phyloP scores from a whole-genome alignment of 1,284 basidiomycete genomes.

The Cutaneotrichosporon cutaneum region DNA sequence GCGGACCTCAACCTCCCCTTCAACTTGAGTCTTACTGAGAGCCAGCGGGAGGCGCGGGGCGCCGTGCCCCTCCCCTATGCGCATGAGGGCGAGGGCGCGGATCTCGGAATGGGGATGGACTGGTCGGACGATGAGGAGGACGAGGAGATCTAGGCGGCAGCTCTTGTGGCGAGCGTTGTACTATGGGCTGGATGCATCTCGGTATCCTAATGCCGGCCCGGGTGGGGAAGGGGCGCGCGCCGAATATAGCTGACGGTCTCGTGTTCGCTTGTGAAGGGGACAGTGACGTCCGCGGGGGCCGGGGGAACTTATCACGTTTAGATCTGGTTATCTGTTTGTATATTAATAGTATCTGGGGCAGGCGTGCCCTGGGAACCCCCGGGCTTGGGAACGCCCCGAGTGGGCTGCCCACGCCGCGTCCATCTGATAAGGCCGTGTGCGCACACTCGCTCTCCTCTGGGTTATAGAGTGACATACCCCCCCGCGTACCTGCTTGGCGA shows the following conservation, averaged over 20 bases:
- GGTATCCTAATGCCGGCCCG: neutral
- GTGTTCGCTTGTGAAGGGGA: too few species aligned
- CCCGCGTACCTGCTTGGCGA: neutral
- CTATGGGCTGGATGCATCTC: neutral
- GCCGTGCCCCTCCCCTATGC: conserved; percentile 81
- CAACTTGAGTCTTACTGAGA: conserved; percentile 77
- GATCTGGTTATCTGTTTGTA: too few species aligned
- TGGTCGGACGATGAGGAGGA: conserved; percentile 46
- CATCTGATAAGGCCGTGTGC: neutral
- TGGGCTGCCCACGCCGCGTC: neutral
- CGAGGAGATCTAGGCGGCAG: conserved; percentile 35
- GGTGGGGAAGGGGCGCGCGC: too few species aligned
- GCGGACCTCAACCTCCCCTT: conserved; percentile 63
- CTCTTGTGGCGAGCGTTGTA: too few species aligned
- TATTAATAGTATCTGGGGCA: neutral
- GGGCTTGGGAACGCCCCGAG: too few species aligned
- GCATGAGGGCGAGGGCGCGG: conserved; percentile 64
- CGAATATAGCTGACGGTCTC: too few species aligned
- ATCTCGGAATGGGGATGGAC: conserved; percentile 31
- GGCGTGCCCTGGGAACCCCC: too few species aligned
- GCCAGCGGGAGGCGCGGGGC: conserved; percentile 75
- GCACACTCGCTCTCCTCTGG: neutral
- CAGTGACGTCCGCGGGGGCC: too few species aligned
- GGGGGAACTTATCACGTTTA: too few species aligned
- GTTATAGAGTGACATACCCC: neutral